These are phyloP conservation scores for Fusarium begoniae DNA, from an alignment of 2,329 filamentous ascomycete genomes.

Conservation along the genomic window DNA sequence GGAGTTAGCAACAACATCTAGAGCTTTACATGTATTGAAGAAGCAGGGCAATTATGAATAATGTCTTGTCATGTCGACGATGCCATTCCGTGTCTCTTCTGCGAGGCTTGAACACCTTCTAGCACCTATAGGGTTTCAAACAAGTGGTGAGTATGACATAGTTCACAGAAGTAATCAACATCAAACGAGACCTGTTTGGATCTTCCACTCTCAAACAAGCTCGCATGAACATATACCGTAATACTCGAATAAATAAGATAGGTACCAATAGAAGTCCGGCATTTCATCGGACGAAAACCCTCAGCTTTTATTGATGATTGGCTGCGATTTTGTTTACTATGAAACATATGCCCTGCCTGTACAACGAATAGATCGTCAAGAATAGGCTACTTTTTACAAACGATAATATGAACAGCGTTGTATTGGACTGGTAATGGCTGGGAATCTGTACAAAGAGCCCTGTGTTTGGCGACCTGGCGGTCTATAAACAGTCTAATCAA, in stretches of 20 bases:
- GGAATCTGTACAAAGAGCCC: background rate
- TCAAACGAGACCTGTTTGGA: conserved; percentile 11
- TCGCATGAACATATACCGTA: background rate
- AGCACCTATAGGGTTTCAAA: background rate
- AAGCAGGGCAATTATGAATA: background rate
- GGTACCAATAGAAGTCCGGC: background rate
- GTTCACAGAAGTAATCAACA: background rate
- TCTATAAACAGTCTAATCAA: background rate
- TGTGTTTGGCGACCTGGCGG: background rate
- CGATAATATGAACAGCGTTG: background rate
- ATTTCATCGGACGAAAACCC: background rate
- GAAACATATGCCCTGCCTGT: background rate
- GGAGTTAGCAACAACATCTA: background rate
- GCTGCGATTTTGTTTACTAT: background rate
- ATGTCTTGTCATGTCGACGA: background rate
- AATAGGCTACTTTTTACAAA: background rate
- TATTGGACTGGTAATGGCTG: background rate
- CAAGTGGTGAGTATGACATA: background rate
- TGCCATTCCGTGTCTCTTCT: background rate
- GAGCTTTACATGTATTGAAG: background rate
- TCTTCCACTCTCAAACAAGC: background rate
- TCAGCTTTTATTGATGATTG: background rate
- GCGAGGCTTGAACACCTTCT: background rate
- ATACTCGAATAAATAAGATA: background rate
- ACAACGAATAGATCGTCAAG: background rate